Conservation (phyloP, 1,139 yeast species). For the Zygosaccharomyces pseudobailii region DNA sequence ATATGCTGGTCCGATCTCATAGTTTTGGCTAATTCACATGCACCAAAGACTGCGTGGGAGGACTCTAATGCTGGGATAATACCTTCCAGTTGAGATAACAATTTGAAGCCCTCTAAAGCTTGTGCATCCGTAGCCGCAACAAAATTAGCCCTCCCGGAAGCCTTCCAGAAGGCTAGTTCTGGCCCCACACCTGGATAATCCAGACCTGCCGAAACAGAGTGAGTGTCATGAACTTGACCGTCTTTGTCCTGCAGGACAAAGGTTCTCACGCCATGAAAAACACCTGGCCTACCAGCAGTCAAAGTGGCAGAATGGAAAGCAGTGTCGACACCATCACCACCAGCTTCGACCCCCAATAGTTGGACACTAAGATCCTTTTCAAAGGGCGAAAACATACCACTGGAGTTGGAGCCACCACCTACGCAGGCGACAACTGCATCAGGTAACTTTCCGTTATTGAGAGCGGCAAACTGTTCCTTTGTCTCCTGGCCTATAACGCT, state of each 20-base stretch:
- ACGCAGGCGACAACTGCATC: constrained; percentile 96
- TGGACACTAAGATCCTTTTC: constrained; percentile 73
- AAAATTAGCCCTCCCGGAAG: constrained; percentile 85
- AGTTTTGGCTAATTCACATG: constrained; percentile 79
- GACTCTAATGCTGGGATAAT: constrained; percentile 98
- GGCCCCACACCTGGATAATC: constrained; percentile 99
- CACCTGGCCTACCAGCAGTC: constrained; percentile 92
- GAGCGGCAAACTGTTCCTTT: constrained; percentile 76
- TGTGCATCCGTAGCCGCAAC: constrained; percentile 91
- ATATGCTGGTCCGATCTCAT: constrained; percentile 75
- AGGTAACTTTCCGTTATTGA: constrained; percentile 79
- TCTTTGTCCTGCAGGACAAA: constrained; percentile 84
- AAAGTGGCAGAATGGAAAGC: constrained; percentile 87
- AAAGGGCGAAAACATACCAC: constrained; percentile 94
- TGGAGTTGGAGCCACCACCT: constrained; percentile 97
- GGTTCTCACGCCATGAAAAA: constrained; percentile 95
- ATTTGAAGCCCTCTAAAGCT: constrained; percentile 84
- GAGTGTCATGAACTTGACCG: constrained; percentile 97
- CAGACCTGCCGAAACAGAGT: constrained; percentile 95
- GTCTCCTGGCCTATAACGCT: constrained; percentile 94
- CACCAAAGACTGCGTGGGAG: constrained; percentile 93
- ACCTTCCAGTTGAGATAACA: constrained; percentile 91
- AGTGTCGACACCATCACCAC: constrained; percentile 94
- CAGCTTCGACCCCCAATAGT: constrained; percentile 95
- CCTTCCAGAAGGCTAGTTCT: constrained; percentile 93